Evolutionary conservation across 2,329 filamentous ascomycete genomes (phyloP).

Genomic region (Phialocephala sp.): DNA sequence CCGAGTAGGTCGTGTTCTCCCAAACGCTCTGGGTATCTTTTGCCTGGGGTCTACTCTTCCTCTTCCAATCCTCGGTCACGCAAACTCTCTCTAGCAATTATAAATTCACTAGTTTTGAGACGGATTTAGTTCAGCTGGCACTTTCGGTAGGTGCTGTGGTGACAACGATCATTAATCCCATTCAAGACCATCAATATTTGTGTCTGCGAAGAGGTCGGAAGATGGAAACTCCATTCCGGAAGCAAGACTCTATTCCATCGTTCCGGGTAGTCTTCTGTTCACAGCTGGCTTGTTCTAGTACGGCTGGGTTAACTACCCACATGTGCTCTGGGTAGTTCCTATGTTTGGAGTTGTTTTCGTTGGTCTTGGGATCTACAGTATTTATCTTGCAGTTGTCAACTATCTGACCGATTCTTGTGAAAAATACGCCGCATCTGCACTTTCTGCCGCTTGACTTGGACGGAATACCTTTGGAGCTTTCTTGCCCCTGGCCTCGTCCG

Average conservation of each 20-base stretch:
- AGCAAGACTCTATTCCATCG: conserved; percentile 55
- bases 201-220: conserved; percentile 16
- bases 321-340: conserved; percentile 59
- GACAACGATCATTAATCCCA: conserved; percentile 20
- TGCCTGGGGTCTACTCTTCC: conserved; percentile 22
- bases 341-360: conserved; percentile 51
- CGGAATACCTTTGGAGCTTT: conserved; percentile 52
- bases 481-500: conserved; percentile 47
- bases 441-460: conserved; percentile 54
- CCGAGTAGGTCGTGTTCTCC: conserved; percentile 64
- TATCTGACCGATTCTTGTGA: conserved; percentile 62
- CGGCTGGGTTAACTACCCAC: conserved; percentile 57
- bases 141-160: conserved; percentile 21
- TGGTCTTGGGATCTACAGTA: conserved; percentile 54
- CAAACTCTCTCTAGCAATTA: conserved; percentile 67
- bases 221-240: conserved; percentile 22
- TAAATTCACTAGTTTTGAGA: conserved; percentile 61
- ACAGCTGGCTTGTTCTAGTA: conserved; percentile 64
- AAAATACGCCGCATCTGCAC: conserved; percentile 61
- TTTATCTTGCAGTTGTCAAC: conserved; percentile 63
- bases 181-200: conserved; percentile 20
- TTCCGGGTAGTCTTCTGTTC: conserved; percentile 38
- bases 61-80: conserved; percentile 50
- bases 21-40: conserved; percentile 66
- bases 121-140: conserved; percentile 32